Base-by-base conservation (phyloP, 805 yeast species). In the Metschnikowia baotianmanensis region DNA sequence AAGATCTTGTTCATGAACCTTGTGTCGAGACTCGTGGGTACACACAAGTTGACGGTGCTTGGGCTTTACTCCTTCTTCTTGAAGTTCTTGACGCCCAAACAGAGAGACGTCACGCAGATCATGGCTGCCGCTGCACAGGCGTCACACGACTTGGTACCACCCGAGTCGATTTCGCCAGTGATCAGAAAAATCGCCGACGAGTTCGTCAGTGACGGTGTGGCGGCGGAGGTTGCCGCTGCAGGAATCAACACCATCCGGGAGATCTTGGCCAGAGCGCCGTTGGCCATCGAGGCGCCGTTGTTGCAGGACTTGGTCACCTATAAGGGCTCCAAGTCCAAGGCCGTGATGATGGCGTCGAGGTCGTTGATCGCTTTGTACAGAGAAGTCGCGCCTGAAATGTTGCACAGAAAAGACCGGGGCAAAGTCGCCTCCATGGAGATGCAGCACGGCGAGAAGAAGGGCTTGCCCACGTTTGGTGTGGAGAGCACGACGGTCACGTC, bases 71-170 rank as follows among this genome's bases (percentile, higher is more conserved):
- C 97, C 0, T 89, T 78, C 58, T 82, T 93, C 66, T 67, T 91
- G 59, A 89, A 89, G 57, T 93, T 85, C 59, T 72, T 93, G 53
- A 90, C 96, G 1, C 98, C 99, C 35, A 91, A 91, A 61, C 98
- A 93, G 65, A 72, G 80, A 42, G 85, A 91, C 53, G 99, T 93
- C 31, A 93, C 99, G 0, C 95, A 88, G 62, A 83, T 93, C 50
- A 79, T 93, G 87, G 98, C 99, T 6, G 96, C 98, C 3, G 75
- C 86, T 35, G 99, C 99, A 0, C 99, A 93, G 70, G 88, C 98
- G 0, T 78, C 95, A 20, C 99, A 93, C 60, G 98, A 93, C 57
- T 72, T 93, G 56, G 96, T 93, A 6, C 99, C 99, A 19, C 99
- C 99, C 5, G 99, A 93, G 61, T 79, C 82, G 12, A 77, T 93